Conservation (phyloP, 192 early-diverging fungal species). For the Polychytrium aggregatum region DNA sequence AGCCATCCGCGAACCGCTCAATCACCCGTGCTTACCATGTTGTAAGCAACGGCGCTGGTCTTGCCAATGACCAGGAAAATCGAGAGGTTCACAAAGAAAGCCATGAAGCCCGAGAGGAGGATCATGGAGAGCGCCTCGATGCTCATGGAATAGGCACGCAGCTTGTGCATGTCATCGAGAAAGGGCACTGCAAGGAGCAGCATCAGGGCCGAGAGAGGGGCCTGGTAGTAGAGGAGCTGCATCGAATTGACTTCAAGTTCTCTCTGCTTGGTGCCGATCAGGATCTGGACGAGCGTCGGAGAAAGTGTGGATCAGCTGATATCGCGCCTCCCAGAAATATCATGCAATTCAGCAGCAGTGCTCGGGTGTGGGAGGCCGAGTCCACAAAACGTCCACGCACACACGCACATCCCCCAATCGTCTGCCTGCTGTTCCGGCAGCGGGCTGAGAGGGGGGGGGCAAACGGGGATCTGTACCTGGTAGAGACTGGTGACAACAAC, state of each 20-base stretch:
- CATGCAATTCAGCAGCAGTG: too few relatives aligned
- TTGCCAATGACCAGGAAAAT: constrained; percentile 5
- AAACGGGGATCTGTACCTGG: too few relatives aligned
- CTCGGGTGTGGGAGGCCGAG: too few relatives aligned
- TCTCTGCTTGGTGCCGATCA: constrained; percentile 7
- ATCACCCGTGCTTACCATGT: too few relatives aligned
- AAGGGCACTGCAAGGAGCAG: constrained; percentile 3
- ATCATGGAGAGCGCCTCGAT: neutral
- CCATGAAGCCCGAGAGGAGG: neutral
- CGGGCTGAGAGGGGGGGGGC: too few relatives aligned
- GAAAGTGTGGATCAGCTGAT: too few relatives aligned
- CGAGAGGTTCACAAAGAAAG: constrained; percentile 7
- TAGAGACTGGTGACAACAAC: constrained; percentile 3
- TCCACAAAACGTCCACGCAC: too few relatives aligned
- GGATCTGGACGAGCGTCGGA: too few relatives aligned
- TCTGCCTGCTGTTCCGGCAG: too few relatives aligned
- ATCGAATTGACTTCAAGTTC: constrained; percentile 3
- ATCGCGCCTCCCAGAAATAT: too few relatives aligned
- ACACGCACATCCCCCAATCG: too few relatives aligned
- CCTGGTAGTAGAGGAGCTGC: constrained; percentile 8
- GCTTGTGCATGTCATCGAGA: constrained; percentile 4
- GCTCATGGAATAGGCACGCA: neutral
- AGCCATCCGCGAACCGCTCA: too few relatives aligned
- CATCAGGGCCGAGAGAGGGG: constrained; percentile 6
- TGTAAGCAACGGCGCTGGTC: constrained; percentile 4